A percentile compares a stretch with the other conserved stretches of the same genome.
phyloP scores from a whole-genome alignment of 2,329 filamentous ascomycete genomes.

The Paramyrothecium roridum region DNA sequence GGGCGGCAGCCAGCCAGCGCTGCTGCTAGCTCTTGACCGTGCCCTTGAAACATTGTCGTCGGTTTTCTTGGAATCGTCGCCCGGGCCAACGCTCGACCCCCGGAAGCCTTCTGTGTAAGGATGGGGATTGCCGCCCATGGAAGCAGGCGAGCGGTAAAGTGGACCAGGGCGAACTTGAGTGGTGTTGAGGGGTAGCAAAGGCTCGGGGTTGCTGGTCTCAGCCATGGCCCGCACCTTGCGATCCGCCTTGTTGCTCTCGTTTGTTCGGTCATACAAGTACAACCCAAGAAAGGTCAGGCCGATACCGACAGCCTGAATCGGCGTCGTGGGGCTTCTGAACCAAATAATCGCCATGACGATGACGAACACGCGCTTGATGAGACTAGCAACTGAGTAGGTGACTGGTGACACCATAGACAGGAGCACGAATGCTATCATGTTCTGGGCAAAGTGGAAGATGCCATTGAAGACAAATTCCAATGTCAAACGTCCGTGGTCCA shows the following conservation, averaged over 20 bases:
- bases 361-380: slow-evolving; percentile 97
- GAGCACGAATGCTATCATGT: slow-evolving; percentile 89
- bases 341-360: slow-evolving; percentile 93
- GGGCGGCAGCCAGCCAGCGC: slow-evolving; percentile 63
- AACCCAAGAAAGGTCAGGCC: slow-evolving; percentile 85
- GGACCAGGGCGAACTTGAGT: slow-evolving; percentile 22
- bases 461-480: slow-evolving; percentile 98
- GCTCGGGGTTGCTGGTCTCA: slow-evolving; percentile 25
- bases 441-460: slow-evolving; percentile 93
- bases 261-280: slow-evolving; percentile 93
- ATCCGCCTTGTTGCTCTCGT: slow-evolving; percentile 83
- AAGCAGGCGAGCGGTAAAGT: slow-evolving; percentile 16
- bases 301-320: slow-evolving; percentile 80
- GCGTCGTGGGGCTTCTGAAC: slow-evolving; percentile 89
- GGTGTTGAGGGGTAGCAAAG: slow-evolving; percentile 65
- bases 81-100: slow-evolving; percentile 23
- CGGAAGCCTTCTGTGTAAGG: slow-evolving; percentile 45
- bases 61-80: slow-evolving; percentile 53
- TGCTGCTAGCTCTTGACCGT: slow-evolving; percentile 37
- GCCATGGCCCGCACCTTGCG: slow-evolving; percentile 69
- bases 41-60: slow-evolving; percentile 43
- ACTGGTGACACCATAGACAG: slow-evolving; percentile 93
- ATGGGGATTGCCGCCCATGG: slow-evolving; percentile 26
- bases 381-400: slow-evolving; percentile 91
- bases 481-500: slow-evolving; percentile 69